These are phyloP conservation scores for Balakata baccata DNA, from an alignment of 345 rosid species.

Conservation along the genomic window DNA sequence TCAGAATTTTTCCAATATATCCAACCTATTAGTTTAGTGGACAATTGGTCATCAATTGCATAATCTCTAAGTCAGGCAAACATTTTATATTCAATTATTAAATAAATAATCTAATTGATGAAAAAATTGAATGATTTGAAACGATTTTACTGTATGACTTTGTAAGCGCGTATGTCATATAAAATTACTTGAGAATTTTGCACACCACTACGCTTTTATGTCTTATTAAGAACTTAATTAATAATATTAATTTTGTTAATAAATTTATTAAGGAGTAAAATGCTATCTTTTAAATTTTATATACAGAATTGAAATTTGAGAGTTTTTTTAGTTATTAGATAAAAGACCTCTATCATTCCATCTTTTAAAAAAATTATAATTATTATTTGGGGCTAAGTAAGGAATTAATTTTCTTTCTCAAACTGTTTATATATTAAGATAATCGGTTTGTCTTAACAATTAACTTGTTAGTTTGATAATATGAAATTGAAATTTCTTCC, in stretches of 20 bases:
- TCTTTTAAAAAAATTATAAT: too few relatives aligned
- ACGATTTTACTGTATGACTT: background rate
- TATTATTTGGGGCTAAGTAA: too few relatives aligned
- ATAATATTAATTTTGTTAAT: background rate
- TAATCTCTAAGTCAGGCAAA: conserved; percentile 9
- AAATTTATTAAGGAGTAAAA: too few relatives aligned
- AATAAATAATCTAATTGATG: background rate
- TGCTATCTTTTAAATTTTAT: too few relatives aligned
- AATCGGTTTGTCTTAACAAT: too few relatives aligned
- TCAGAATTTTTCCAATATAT: background rate
- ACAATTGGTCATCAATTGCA: conserved; percentile 10
- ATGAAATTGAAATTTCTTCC: too few relatives aligned
- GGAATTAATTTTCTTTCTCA: too few relatives aligned
- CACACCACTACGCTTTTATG: background rate
- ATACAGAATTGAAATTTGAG: too few relatives aligned
- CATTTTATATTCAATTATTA: conserved; percentile 1
- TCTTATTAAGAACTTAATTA: background rate
- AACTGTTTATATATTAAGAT: too few relatives aligned
- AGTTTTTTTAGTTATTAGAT: too few relatives aligned
- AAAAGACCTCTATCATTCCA: too few relatives aligned
- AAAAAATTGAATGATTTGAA: background rate
- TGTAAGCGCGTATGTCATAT: background rate
- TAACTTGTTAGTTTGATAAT: too few relatives aligned
- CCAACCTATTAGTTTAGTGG: background rate
- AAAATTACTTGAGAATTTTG: conserved; percentile 2